These are phyloP conservation scores for Dendrocalamus sinicus DNA, from an alignment of 176 grass and related monocot genomes.

Conservation along the genomic window DNA sequence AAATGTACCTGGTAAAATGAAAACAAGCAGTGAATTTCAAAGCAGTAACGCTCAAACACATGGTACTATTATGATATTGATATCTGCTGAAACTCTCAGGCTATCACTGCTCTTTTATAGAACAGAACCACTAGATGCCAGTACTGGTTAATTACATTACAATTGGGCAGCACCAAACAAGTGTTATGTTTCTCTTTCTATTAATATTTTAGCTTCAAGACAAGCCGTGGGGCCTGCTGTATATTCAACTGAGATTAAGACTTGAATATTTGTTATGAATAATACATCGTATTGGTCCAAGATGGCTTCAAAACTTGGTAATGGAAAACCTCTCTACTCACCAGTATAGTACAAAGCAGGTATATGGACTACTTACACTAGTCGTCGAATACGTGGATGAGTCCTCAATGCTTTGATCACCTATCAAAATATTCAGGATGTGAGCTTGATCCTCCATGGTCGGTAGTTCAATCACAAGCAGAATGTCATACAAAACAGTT, in stretches of 20 bases:
- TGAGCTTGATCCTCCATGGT: constrained; percentile 30
- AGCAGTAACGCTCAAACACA: not conserved
- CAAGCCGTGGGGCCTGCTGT: not conserved
- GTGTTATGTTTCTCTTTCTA: not conserved
- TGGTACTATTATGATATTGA: not conserved
- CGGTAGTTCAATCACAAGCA: not conserved
- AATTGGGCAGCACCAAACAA: not conserved
- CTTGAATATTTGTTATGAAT: not conserved
- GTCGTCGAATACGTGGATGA: constrained; percentile 86
- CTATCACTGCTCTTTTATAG: not conserved
- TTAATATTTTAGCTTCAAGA: constrained; percentile 8
- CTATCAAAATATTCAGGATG: constrained; percentile 51
- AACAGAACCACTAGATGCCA: not conserved
- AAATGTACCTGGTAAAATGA: constrained; percentile 73
- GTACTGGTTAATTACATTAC: not conserved
- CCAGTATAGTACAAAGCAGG: not conserved
- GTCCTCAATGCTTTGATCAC: constrained; percentile 95
- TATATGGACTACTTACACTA: constrained; percentile 67
- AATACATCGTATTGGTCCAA: not conserved
- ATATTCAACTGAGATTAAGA: not conserved
- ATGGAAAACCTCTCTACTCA: not conserved
- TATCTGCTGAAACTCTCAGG: not conserved
- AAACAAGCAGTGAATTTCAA: not conserved
- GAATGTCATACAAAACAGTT: not conserved
- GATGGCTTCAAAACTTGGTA: not conserved